These are phyloP conservation scores for Dactylis glomerata DNA, from an alignment of 176 grass and related monocot genomes.

Conservation along the genomic window DNA sequence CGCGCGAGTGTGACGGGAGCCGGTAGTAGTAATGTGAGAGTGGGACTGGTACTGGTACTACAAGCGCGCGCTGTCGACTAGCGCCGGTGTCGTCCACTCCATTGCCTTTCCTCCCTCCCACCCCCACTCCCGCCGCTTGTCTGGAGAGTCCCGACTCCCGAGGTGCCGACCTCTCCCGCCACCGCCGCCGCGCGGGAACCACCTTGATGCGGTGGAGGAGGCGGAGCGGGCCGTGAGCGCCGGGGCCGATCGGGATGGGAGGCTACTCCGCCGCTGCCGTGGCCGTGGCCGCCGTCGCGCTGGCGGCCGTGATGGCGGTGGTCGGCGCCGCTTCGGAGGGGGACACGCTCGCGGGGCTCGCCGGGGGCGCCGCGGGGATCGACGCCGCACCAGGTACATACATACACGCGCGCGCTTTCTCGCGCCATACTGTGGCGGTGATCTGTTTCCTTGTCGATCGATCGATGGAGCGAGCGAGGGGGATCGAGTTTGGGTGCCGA, in stretches of 20 bases:
- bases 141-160: not conserved
- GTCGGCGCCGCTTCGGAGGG: not conserved
- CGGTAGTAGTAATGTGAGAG: not conserved
- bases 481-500: not conserved
- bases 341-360: conserved; percentile 26
- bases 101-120: not conserved
- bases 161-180: not conserved
- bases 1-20: not conserved
- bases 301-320: not conserved
- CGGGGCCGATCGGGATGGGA: not conserved
- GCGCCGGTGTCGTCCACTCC: conserved; percentile 22
- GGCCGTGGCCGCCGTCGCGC: not conserved
- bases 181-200: not conserved
- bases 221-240: not conserved
- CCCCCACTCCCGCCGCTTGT: not conserved
- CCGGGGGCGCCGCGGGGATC: conserved; percentile 35
- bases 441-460: not conserved
- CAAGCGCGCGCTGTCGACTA: not conserved
- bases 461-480: not conserved
- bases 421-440: not conserved
- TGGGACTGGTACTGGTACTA: not conserved
- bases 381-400: conserved; percentile 42
- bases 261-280: not conserved
- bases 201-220: not conserved
- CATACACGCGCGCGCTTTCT: not conserved